These are phyloP conservation scores for Bipolaris oryzae DNA, from an alignment of 2,329 filamentous ascomycete genomes.

Conservation along the genomic window DNA sequence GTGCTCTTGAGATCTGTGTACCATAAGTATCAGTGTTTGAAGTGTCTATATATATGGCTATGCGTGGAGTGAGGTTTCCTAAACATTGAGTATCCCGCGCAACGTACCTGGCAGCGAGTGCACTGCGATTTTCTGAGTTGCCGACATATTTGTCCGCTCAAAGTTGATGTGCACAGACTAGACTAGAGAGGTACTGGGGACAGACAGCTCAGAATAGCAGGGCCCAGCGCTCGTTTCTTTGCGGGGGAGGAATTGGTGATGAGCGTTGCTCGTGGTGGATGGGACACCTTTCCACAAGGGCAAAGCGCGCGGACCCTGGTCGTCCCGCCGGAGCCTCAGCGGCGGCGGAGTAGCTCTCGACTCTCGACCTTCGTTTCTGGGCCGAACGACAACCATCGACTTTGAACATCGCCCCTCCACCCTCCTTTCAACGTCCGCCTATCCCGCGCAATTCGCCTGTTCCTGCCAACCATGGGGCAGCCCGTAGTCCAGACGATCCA, in stretches of 20 bases:
- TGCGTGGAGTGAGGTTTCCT: constrained; percentile 5
- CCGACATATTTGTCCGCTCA: constrained; percentile 38
- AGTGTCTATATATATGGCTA: neutral
- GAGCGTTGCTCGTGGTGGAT: constrained; percentile 30
- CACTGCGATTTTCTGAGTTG: constrained; percentile 63
- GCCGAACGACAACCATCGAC: constrained; percentile 13
- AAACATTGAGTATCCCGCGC: neutral
- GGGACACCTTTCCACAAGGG: constrained; percentile 46
- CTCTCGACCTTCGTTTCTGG: constrained; percentile 22
- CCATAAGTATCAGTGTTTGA: constrained; percentile 18
- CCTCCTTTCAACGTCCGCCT: constrained; percentile 15
- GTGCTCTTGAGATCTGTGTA: constrained; percentile 89
- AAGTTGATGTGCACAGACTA: neutral
- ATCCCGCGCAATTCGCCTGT: constrained; percentile 23
- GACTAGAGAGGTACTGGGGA: too few relatives aligned
- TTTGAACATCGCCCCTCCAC: constrained; percentile 7
- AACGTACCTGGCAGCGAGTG: constrained; percentile 68
- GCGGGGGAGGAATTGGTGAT: constrained; percentile 2
- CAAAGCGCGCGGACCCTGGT: constrained; percentile 41
- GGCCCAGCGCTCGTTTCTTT: constrained; percentile 14
- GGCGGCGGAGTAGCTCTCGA: constrained; percentile 22
- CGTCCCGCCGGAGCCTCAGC: constrained; percentile 34
- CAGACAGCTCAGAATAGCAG: neutral
- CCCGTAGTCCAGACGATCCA: constrained; percentile 92
- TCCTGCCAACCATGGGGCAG: constrained; percentile 72